Evolutionary conservation across 2,329 filamentous ascomycete species (phyloP), one percentile per base, ranked within the genome.

Genomic region (Diaporthe eres): DNA sequence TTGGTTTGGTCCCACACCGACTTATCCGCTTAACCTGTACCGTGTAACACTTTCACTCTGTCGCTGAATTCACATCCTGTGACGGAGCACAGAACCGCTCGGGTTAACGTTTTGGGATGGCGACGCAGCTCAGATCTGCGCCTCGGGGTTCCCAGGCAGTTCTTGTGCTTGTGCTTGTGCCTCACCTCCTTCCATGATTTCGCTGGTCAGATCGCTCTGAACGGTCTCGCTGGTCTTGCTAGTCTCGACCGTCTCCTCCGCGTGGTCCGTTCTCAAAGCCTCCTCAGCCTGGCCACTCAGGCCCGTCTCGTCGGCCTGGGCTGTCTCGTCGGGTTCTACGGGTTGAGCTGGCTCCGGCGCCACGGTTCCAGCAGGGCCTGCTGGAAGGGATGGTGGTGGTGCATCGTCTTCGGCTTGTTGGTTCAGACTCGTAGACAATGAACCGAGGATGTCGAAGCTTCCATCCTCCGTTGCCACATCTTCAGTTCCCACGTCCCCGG

Each of bases 381-480:
- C 28, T 0, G 71, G 70, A 19, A 60, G 39, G 57, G 76, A 60
- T 13, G 70, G 55, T 7, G 75, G 57, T 31, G 74, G 76, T 44
- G 34, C 42, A 15, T 77, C 76, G 37, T 77, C 76, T 71, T 77
- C 76, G 4, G 71, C 76, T 34, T 77, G 76, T 34, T 60, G 68
- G 49, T 55, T 75, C 51, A 77, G 58, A 28, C 55, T 65, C 31
- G 76, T 74, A 39, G 55, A 71, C 31, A 75, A 42, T 65, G 74
- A 71, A 15, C 76, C 76, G n/a, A 77, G 70, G 15, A 77, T 58
- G 37, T 77, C 74, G 7, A 75, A 73, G 60, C 71, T 57, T 25
- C 70, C 74, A 22, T 77, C 74, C 19, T 77, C 74, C 17, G 47
- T 71, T 19, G 25, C 57, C 4, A 68, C 44, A 10, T 68, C 65